Evolutionary conservation across 139 green algal species (phyloP), one percentile per base, ranked within the genome.

Genomic region (Pleodorina starrii): DNA sequence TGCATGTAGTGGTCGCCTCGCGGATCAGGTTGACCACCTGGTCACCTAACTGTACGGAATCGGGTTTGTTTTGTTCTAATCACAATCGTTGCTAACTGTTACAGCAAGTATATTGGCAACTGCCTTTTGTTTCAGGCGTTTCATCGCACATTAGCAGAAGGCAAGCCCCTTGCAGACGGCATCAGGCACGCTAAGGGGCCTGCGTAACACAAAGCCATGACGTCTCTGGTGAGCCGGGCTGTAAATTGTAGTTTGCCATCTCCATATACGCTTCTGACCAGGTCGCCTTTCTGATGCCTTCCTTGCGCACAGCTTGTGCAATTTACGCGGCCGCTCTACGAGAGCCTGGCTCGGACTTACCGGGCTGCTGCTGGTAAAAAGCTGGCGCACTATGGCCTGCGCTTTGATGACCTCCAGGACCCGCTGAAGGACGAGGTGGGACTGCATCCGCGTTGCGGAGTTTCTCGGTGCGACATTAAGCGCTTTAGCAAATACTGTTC

Each of bases 341-440:
- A 86, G 16, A 68, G 84, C 54, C 6, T 91, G 36, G 80, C 44
- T 0, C 2, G 1, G 1, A 43, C 73, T 29, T 98, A 98, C 79
- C 94, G 96, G 63, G 94, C 93, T n/a, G 89, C 78, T 12, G 95
- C 99, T 21, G 96, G 87, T 1, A 86, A 89, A 14, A 92, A 97
- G 85, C 94, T 99, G 17, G 91, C 92, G 17, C 95, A 97, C 66
- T 98, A 98, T 84, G 98, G 98, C 4, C 94, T 99, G 44, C 95
- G 98, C 40, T 99, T 98, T 72, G 98, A 99, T 85, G 98, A 99
- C 93, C 94, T 99, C 27, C 96, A 97, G 63, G 98, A 99, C 90
- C 96, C 96, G 4, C 80, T 96, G 43, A 93, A 96, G 79, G 95
- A 99, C 93, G 80, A 97, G 92, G 95, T 97, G 69, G 42, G 92